Evolutionary conservation across 1,139 yeast species (phyloP), one percentile per base, ranked within the genome.

Genomic region (Meyerozyma elateridarum): DNA sequence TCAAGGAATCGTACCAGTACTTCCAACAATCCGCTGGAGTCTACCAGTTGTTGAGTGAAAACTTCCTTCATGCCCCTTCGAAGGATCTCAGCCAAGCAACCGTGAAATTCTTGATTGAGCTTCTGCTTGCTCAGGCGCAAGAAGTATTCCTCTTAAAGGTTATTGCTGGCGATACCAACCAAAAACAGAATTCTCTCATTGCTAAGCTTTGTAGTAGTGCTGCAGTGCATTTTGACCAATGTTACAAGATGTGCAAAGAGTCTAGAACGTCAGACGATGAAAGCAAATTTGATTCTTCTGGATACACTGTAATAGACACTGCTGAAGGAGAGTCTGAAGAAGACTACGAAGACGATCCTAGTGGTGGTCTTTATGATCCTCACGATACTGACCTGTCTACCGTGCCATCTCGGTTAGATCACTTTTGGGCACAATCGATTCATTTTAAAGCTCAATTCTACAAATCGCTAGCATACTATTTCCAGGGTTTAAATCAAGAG

Each of bases 41-140:
- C 14, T 82, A 73, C 47, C 71, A 73, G 40, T 85, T 76, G 45
- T 66, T 89, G 21, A 70, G 81, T 31, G 91, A 85, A 45, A 85
- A 84, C 56, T 91, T 91, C 52, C 61, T 89, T 28, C 94, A 89
- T 59, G 94, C 96, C 0, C 96, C 97, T 0, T 78, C 91, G 5
- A 66, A 72, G 4, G 98, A 91, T 53, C 61, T 89, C 36, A 68
- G 74, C 36, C 84, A 82, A 31, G 76, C 80, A 20, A 79, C 88
- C 1, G 76, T 85, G 13, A 70, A 69, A 32, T 82, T 85, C 30
- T 66, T 89, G 35, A 56, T 70, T 11, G 72, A 71, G 42, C 55
- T 89, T 38, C 76, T 80, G 76, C 64, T 87, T 37, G 93, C 95
- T 0, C 96, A 91, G 53, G 85, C 93, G 2, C 96, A 88, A 52